Conservation (phyloP, 345 rosid species). For the Melaleuca alternifolia region DNA sequence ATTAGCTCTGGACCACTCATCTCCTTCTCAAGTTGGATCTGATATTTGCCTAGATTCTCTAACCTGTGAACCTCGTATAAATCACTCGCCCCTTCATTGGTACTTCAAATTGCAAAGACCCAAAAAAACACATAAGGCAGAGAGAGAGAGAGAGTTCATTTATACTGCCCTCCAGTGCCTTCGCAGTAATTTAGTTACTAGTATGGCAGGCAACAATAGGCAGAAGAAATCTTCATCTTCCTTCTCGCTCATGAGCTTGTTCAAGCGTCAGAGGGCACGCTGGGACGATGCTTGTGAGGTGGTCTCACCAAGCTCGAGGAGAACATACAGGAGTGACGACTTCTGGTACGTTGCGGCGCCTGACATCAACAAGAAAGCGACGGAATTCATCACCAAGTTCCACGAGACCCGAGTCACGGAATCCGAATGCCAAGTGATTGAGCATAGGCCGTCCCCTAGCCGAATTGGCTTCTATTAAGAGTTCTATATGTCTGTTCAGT, state of each 20-base stretch:
- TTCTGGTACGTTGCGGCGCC: slow-evolving; percentile 33
- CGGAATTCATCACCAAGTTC: slow-evolving; percentile 31
- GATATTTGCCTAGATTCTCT: background rate
- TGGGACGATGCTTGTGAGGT: slow-evolving; percentile 12
- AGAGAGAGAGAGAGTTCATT: background rate
- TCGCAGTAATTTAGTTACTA: background rate
- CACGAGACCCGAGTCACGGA: slow-evolving; percentile 17
- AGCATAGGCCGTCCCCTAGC: slow-evolving; percentile 5
- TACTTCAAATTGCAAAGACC: background rate
- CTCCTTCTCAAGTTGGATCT: background rate
- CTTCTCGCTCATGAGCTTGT: slow-evolving; percentile 20
- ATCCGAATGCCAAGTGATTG: background rate
- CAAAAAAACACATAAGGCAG: background rate
- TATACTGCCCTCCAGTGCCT: background rate
- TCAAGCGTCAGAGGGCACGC: slow-evolving; percentile 18
- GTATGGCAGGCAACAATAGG: slow-evolving; percentile 21
- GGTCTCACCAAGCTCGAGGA: slow-evolving; percentile 7
- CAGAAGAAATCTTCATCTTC: slow-evolving; percentile 12
- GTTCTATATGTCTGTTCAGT: background rate
- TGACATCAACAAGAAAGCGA: slow-evolving; percentile 39
- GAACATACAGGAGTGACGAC: slow-evolving; percentile 38
- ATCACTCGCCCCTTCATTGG: background rate
- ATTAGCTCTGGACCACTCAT: background rate
- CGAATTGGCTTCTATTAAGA: slow-evolving; percentile 6
- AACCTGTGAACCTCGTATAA: background rate